These are phyloP conservation scores for Salix arbutifolia DNA, from an alignment of 345 rosid species.

Conservation along the genomic window DNA sequence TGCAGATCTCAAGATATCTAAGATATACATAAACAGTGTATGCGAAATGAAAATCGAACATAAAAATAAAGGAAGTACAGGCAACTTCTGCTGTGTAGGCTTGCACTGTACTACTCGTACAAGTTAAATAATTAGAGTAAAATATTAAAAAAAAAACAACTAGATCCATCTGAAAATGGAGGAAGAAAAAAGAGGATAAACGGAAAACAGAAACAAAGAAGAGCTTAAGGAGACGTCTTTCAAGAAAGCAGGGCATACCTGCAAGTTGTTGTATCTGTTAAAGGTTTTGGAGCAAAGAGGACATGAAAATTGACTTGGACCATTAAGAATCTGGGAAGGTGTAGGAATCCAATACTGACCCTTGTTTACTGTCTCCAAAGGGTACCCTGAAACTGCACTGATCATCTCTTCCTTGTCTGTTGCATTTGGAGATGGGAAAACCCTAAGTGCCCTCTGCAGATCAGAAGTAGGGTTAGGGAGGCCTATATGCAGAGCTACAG, in stretches of 20 bases:
- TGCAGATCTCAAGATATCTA: neutral
- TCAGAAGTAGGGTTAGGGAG: constrained; percentile 33
- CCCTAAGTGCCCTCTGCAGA: constrained; percentile 12
- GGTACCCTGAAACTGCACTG: constrained; percentile 22
- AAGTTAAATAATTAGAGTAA: neutral
- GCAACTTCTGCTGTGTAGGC: neutral
- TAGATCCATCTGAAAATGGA: neutral
- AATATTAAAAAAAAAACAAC: neutral
- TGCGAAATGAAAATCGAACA: neutral
- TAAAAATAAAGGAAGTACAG: neutral
- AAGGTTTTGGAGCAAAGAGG: constrained; percentile 54
- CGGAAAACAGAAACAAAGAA: neutral
- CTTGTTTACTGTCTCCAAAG: constrained; percentile 21
- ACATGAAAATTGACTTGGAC: constrained; percentile 58
- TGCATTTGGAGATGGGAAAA: constrained; percentile 13
- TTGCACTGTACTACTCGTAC: neutral
- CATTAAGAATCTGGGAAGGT: constrained; percentile 56
- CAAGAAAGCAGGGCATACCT: constrained; percentile 26
- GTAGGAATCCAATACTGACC: constrained; percentile 63
- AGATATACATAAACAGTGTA: neutral
- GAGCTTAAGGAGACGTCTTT: neutral
- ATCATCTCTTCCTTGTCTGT: constrained; percentile 6
- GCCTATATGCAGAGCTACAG: constrained; percentile 42
- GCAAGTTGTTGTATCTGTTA: constrained; percentile 59
- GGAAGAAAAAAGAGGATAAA: neutral